phyloP scores from a whole-genome alignment of 148 eudicot genomes.

The Spergularia marina region DNA sequence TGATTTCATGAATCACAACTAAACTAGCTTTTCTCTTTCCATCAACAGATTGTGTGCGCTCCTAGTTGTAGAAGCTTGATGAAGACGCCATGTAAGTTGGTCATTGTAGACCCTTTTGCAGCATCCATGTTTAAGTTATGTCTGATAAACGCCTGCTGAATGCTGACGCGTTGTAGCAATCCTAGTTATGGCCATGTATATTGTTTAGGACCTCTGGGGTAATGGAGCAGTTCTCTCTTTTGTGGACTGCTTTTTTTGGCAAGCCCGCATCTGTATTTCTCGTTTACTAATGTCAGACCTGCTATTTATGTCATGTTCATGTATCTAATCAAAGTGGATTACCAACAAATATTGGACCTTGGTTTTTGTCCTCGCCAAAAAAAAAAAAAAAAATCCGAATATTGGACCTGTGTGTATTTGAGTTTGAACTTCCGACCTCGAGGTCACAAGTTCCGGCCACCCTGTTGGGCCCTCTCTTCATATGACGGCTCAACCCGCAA shows the following conservation, averaged over 20 bases:
- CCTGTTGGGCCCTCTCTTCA: no score
- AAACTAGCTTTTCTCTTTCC: not conserved
- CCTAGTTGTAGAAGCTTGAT: not conserved
- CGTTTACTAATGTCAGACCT: not conserved
- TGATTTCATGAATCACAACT: not conserved
- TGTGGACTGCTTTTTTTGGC: slow-evolving; percentile 12
- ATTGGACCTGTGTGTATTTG: no score
- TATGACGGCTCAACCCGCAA: no score
- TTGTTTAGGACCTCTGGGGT: slow-evolving; percentile 10
- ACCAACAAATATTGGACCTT: not conserved
- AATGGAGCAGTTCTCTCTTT: not conserved
- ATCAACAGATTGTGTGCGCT: not conserved
- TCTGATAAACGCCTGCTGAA: not conserved
- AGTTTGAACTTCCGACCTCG: no score
- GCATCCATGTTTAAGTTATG: slow-evolving; percentile 7
- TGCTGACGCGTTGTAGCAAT: not conserved
- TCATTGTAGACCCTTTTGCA: slow-evolving; percentile 13
- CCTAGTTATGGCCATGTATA: slow-evolving; percentile 11
- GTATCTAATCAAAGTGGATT: not conserved
- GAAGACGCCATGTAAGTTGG: not conserved
- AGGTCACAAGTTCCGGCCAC: no score
- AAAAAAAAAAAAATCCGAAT: no score
- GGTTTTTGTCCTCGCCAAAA: no score
- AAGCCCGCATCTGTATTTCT: slow-evolving; percentile 17
- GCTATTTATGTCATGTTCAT: not conserved